phyloP scores from a whole-genome alignment of 1,139 yeast genomes.

The Eremothecium coryli region DNA sequence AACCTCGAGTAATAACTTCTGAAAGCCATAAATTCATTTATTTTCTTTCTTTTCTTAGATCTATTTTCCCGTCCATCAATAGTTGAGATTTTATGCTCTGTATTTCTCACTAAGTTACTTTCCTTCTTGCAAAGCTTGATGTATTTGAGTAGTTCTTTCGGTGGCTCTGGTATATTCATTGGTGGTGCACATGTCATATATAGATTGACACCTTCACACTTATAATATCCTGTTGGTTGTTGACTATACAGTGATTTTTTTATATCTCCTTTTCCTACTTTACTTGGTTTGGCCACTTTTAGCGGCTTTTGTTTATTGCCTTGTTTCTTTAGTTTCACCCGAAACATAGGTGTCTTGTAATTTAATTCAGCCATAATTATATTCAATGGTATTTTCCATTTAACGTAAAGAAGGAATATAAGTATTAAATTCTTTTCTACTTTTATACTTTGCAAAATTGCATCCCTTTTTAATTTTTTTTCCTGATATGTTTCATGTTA shows the following conservation, averaged over 20 bases:
- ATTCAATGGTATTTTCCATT: background rate
- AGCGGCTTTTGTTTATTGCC: background rate
- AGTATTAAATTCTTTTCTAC: background rate
- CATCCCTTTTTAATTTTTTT: slow-evolving; percentile 2
- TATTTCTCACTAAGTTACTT: background rate
- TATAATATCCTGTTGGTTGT: background rate
- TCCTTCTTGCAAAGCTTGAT: background rate
- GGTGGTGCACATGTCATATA: slow-evolving; percentile 8
- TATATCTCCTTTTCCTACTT: background rate
- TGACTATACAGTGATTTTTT: background rate
- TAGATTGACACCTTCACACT: slow-evolving; percentile 8
- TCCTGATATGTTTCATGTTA: background rate
- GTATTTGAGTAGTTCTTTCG: slow-evolving; percentile 1
- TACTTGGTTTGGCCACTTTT: background rate
- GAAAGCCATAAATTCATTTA: slow-evolving; percentile 19
- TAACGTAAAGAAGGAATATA: background rate
- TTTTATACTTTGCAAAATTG: background rate
- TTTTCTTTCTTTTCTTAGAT: slow-evolving; percentile 3
- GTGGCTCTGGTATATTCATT: slow-evolving; percentile 8
- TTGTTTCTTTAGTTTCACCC: slow-evolving; percentile 4
- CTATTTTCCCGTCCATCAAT: background rate
- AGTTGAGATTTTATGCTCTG: background rate
- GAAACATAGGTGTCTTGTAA: slow-evolving; percentile 6
- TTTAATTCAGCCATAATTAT: background rate
- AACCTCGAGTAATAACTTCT: slow-evolving; percentile 18